Conservation (phyloP, 2,329 filamentous ascomycete genomes). For the Aspergillus japonicus region DNA sequence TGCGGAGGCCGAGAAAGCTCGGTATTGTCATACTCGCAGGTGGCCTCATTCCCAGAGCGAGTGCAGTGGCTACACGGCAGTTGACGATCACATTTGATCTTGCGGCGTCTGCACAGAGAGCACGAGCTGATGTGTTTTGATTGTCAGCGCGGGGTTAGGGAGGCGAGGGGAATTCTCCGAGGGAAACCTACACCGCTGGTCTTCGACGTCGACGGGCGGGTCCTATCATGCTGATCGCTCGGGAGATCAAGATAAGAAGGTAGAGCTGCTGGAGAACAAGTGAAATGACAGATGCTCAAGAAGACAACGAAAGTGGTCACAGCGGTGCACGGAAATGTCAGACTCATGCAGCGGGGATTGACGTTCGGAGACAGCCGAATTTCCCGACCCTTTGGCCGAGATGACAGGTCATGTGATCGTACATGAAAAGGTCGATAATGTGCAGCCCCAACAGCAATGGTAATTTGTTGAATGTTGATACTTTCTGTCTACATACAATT, state of each 20-base stretch:
- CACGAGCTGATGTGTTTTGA: slow-evolving; percentile 47
- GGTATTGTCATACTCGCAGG: slow-evolving; percentile 18
- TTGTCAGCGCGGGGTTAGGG: slow-evolving; percentile 11
- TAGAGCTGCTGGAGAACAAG: too few species aligned
- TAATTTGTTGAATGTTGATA: too few species aligned
- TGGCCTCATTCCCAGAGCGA: slow-evolving; percentile 34
- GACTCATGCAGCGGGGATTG: neutral
- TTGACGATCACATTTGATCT: slow-evolving; percentile 61
- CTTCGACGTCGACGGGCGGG: slow-evolving; percentile 42
- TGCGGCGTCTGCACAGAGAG: slow-evolving; percentile 58
- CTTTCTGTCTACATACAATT: too few species aligned
- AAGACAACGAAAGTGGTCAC: neutral
- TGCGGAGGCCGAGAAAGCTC: slow-evolving; percentile 8
- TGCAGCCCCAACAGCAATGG: too few species aligned
- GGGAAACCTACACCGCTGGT: slow-evolving; percentile 43
- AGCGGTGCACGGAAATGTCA: neutral
- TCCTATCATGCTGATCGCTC: slow-evolving; percentile 22
- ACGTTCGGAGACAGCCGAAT: neutral
- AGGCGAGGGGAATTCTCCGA: neutral
- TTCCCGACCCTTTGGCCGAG: neutral
- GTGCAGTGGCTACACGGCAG: slow-evolving; percentile 60
- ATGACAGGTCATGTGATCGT: too few species aligned
- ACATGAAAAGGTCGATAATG: too few species aligned
- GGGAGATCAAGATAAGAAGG: too few species aligned
- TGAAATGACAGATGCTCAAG: neutral